A percentile compares a stretch with the other conserved stretches of the same genome.
These are phyloP conservation scores for Solanum corneliomulleri DNA, from an alignment of 257 asterid species.

Conservation along the genomic window DNA sequence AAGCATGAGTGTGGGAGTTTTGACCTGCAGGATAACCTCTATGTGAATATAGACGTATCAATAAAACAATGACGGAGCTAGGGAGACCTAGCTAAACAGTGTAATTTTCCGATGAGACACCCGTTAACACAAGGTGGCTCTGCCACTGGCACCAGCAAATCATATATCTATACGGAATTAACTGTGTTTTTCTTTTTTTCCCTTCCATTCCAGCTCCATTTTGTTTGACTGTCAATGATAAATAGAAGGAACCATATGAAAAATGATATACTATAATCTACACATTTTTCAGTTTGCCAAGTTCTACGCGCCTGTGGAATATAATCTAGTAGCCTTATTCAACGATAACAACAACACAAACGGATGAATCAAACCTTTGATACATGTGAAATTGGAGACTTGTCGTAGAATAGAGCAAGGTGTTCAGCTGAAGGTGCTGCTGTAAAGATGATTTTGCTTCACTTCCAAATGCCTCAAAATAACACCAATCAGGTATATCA, in stretches of 20 bases:
- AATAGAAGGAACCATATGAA: background rate
- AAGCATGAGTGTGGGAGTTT: conserved; percentile 72
- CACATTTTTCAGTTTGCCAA: background rate
- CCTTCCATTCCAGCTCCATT: background rate
- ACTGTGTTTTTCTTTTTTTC: background rate
- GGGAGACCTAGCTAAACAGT: no score
- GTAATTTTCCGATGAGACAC: background rate
- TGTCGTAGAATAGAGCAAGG: conserved; percentile 42
- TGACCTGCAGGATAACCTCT: conserved; percentile 41
- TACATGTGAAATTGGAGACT: conserved; percentile 78
- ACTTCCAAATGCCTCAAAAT: conserved; percentile 54
- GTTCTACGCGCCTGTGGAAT: background rate
- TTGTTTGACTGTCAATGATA: background rate
- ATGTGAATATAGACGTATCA: background rate
- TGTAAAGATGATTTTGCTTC: conserved; percentile 48
- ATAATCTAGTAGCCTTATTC: background rate
- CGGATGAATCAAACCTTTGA: conserved; percentile 37
- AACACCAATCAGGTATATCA: conserved; percentile 95
- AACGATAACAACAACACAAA: background rate
- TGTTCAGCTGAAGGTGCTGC: conserved; percentile 83
- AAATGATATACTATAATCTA: background rate
- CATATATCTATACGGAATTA: background rate
- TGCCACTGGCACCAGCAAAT: background rate
- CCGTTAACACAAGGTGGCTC: background rate
- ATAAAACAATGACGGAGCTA: background rate